These are phyloP conservation scores for Coniochaeta hoffmannii DNA, from an alignment of 2,329 filamentous ascomycete species.

Conservation along the genomic window DNA sequence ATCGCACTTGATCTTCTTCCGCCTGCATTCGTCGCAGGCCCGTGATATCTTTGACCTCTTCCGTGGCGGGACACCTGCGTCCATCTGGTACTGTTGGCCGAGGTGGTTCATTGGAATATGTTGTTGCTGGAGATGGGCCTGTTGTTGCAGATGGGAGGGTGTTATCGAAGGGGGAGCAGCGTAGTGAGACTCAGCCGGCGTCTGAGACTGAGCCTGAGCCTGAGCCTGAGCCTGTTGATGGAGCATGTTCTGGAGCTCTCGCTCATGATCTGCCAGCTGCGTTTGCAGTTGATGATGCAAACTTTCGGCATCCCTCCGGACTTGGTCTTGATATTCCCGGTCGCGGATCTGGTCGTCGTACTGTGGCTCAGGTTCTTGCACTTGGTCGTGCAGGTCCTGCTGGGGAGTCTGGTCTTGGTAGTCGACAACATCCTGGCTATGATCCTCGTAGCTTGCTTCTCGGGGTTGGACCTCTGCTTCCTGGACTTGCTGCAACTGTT, in stretches of 20 bases:
- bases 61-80: conserved; percentile 57
- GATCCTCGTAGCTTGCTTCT: conserved; percentile 6
- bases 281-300: conserved; percentile 16
- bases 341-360: conserved; percentile 12
- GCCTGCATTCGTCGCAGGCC: conserved; percentile 81
- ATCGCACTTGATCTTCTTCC: conserved; percentile 88
- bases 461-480: conserved; percentile 4
- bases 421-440: conserved; percentile 4
- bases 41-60: conserved; percentile 83
- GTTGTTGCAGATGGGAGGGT: conserved; percentile 21
- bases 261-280: conserved; percentile 16
- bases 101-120: conserved; percentile 29
- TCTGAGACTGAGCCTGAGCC: not conserved
- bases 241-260: conserved; percentile 23
- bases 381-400: conserved; percentile 9
- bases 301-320: conserved; percentile 12
- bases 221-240: conserved; percentile 13
- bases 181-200: conserved; percentile 3
- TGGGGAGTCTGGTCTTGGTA: conserved; percentile 23
- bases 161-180: conserved; percentile 12
- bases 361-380: conserved; percentile 17
- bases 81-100: conserved; percentile 40
- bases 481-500: conserved; percentile 12
- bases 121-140: conserved; percentile 23
- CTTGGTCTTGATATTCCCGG: conserved; percentile 15